A percentile compares a stretch with the other conserved stretches of the same genome.
These are phyloP conservation scores for Agaricus sinodeliciosus DNA, from an alignment of 768 basidiomycete genomes.

Conservation along the genomic window DNA sequence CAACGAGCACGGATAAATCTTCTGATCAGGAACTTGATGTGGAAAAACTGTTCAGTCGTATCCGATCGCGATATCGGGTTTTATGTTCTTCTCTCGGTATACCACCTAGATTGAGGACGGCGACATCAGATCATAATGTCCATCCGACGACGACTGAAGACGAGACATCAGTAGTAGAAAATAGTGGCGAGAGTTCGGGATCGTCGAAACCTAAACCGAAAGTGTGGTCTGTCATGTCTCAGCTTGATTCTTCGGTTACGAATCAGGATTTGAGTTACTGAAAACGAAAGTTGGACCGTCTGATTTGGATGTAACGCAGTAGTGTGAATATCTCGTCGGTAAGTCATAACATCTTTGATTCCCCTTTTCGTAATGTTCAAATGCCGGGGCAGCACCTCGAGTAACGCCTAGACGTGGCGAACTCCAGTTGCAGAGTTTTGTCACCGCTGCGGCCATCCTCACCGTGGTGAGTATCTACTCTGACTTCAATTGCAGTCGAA, in stretches of 20 bases:
- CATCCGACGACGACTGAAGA: not conserved
- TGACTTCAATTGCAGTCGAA: no score
- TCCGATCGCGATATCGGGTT: constrained; percentile 81
- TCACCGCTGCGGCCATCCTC: no score
- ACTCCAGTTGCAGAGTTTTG: no score
- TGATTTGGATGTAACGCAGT: no score
- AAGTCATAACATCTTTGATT: no score
- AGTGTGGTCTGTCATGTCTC: constrained; percentile 16
- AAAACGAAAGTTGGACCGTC: no score
- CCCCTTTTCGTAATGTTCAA: no score
- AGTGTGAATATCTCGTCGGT: no score
- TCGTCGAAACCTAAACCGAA: constrained; percentile 11
- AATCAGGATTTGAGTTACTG: constrained; percentile 17
- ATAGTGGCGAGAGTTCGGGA: not conserved
- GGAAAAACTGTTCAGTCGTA: constrained; percentile 69
- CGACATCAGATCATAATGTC: constrained; percentile 13
- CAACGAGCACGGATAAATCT: constrained; percentile 25
- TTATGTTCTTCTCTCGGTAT: constrained; percentile 82
- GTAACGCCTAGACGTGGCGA: no score
- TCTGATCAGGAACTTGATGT: constrained; percentile 53
- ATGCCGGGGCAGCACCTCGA: not conserved
- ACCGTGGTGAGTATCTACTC: no score
- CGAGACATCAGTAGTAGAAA: constrained; percentile 2
- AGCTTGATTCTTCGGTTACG: constrained; percentile 20
- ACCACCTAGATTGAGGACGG: constrained; percentile 32